Base-by-base conservation (phyloP, 306 rosid genomes). In the Canavalia gladiata region DNA sequence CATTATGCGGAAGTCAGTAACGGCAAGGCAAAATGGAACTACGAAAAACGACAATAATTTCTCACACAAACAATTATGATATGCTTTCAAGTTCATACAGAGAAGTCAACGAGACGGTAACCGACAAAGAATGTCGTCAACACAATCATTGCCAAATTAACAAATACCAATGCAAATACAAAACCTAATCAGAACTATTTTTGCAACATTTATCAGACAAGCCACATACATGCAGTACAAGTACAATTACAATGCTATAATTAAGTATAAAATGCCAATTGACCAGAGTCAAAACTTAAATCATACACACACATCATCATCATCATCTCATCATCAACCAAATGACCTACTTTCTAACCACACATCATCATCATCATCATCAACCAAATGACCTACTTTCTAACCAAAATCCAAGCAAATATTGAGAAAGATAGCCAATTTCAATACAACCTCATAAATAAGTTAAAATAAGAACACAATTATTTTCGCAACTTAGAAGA, bases 1-100 rank as follows among this genome's bases (percentile, higher is more conserved):
- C 30, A 41, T 34, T 64, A 63, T 34, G 46, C 2, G 41, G 60
- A 79, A 81, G 39, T 83, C 41, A 51, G 59, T 56, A 58, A 74
- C 45, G 67, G 71, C 73, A 79, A 76, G 41, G 86, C 70, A 68
- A 58, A 18, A 18, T 18, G 25, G 25, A 18, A 18, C 25, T 18
- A 18, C 25, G 25, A 18, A 18, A 18, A 18, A 18, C 25, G 25
- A 18, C 50, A 62, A 12, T 10, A 77, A 77, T 12, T 77, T 81
- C 43, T 8, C 42, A 60, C 2, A 18, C 29, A 77, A 51, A 30
- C 46, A 76, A 70, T 9, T 68, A 56, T 65, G 58, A 52, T 43
- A 45, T 11, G 56, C 39, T 71, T 56, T 63, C 55, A 47, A 66
- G 39, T 31, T 57, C 46, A 10, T 25, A 51, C 4, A 70, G 45